These are phyloP conservation scores for Backusella morwellensis DNA, from an alignment of 192 early-diverging fungal species.

Conservation along the genomic window DNA sequence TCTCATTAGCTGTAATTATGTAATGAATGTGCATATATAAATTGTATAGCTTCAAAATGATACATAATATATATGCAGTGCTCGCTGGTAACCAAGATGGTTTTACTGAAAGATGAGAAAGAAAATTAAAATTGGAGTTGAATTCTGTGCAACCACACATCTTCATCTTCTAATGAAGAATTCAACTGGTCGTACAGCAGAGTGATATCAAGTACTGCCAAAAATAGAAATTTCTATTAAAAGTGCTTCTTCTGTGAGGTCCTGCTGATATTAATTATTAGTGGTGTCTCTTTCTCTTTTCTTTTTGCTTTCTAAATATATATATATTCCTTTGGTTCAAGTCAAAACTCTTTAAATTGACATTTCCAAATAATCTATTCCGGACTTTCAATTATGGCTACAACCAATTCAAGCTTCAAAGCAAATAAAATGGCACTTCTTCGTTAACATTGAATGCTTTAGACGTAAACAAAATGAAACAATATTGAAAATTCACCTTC, in stretches of 20 bases:
- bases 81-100: not conserved
- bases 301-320: conserved; percentile 1
- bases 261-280: not conserved
- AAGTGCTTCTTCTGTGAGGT: not conserved
- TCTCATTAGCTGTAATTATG: not conserved
- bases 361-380: not conserved
- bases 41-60: not conserved
- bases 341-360: not conserved
- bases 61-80: not conserved
- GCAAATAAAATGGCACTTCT: not conserved
- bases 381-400: not conserved
- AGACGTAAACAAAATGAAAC: not conserved
- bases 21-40: not conserved
- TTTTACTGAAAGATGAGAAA: not conserved
- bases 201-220: not conserved
- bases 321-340: not conserved
- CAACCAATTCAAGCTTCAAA: not conserved
- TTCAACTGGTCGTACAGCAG: not conserved
- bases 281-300: not conserved
- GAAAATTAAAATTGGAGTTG: not conserved
- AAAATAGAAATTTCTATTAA: conserved; percentile 5
- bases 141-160: not conserved
- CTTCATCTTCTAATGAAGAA: not conserved
- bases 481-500: not conserved
- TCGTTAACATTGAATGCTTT: not conserved